Evolutionary conservation across 345 rosid genomes (phyloP), one percentile per base, ranked within the genome.

Genomic region (Syzygium jambos): DNA sequence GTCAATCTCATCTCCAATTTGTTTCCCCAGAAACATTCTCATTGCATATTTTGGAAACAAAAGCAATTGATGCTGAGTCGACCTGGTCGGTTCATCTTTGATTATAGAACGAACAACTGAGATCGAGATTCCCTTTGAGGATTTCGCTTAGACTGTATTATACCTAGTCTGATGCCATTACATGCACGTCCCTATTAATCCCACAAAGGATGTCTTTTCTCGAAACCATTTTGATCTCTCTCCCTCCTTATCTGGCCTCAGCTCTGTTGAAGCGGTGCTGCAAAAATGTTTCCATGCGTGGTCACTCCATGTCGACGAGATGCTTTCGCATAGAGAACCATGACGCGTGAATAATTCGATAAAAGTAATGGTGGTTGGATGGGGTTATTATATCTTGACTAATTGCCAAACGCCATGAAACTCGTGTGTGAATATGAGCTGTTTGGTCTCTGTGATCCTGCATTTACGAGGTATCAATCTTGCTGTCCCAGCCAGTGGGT

Each of bases 341-440:
- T 43, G 46, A 43, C 7, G 46, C 12, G 34, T 2, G 4, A 61
- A 2, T 25, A 3, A 57, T 5, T 57, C 7, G 0, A 57, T 57
- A 57, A 11, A 57, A 57, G 65, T 57, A n/a, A 13, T 61, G 34
- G 34, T 5, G 54, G 16, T 52, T 14, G 5, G 17, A 52, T 52
- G 17, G 54, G 9, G 17, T 1, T 0, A n/a, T n/a, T n/a, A 12
- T 0, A 61, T 61, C 34, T 12, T n/a, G 34, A 25, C 7, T 57
- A 11, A 25, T 57, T 25, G 65, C 15, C 27, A 57, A 25, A 11
- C 65, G 29, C 65, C 29, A 27, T 14, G 65, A 13, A 25, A 25
- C 27, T 57, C 11, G 29, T 57, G 29, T 11, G 29, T 57, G 65
- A 25, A 57, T 11, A 57, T 25, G 65, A 57, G 29, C 29, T 57